Base-by-base conservation (phyloP, 257 asterid species). In the Solanum chmielewskii region DNA sequence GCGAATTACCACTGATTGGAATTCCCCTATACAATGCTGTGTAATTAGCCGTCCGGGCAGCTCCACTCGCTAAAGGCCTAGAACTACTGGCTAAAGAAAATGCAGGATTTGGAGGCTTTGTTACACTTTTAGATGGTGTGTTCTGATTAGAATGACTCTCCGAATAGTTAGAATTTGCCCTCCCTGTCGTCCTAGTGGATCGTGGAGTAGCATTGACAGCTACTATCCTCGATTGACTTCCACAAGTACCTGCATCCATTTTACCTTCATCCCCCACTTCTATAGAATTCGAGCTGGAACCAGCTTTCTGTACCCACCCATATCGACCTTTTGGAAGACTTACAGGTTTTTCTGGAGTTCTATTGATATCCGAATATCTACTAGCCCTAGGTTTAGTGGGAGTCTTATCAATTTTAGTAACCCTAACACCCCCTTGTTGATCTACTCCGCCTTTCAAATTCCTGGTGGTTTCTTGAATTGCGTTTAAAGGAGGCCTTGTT, bases 81-180 rank as follows among this genome's bases (percentile, higher is more conserved):
- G 98, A 91, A 69, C 94, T 94, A 90, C 94, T 93, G 41, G 97
- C 90, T 74, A 96, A 74, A 77, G 88, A 83, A 64, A 88, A 92
- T 18, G 93, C 96, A 1, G 96, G 92, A 90, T 87, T 93, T 1
- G 96, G 96, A 83, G 96, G 98, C 90, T 95, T 97, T 90, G 90
- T 93, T 33, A 96, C 95, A 68, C 99, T 97, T 92, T 96, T 97
- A 76, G 93, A 92, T 35, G 99, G 99, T 4, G 99, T 97, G 86
- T 85, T 94, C 73, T 96, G 98, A 5, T 96, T 89, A 14, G 99
- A 95, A 90, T 89, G 94, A 86, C 96, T 92, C 90, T 97, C 98
- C 0, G 98, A 94, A 90, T 91, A 91, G 85, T 93, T 89, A 83
- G 92, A 90, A 88, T 90, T 91, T 41, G 90, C 92, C 90, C 94